Evolutionary conservation across 345 rosid species (phyloP).

Genomic region (Cardamine chenopodiifolia): DNA sequence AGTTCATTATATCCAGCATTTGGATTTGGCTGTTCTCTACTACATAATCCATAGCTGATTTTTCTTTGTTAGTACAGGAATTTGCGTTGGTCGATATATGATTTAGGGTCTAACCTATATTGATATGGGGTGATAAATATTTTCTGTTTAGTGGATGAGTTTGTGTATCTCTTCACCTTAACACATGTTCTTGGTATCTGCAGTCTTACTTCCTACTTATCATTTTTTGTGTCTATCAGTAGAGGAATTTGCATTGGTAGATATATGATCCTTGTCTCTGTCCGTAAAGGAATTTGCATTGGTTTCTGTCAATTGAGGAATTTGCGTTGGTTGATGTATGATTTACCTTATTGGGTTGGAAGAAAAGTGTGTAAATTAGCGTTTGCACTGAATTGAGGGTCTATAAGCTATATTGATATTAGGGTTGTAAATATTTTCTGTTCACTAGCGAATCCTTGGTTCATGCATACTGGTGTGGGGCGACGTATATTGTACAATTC

Average conservation of each 20-base stretch:
- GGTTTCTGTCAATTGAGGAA: slow-evolving; percentile 1
- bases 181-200: too few species aligned
- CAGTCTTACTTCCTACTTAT: too few species aligned
- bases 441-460: neutral
- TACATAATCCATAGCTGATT: neutral
- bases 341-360: neutral
- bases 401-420: neutral
- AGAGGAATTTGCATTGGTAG: neutral
- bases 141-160: slow-evolving; percentile 4
- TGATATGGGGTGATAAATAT: neutral
- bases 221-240: neutral
- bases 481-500: neutral
- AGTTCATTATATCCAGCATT: neutral
- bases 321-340: neutral
- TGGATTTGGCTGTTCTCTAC: neutral
- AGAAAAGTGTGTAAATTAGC: neutral
- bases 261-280: neutral
- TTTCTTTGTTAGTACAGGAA: neutral
- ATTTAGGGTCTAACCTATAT: neutral
- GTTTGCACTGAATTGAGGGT: neutral
- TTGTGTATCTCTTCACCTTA: neutral
- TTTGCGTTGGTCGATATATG: neutral
- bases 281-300: neutral
- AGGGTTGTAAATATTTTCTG: neutral
- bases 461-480: neutral